These are phyloP conservation scores for Trichoderma cornu-damae DNA, from an alignment of 2,329 filamentous ascomycete genomes.

Conservation along the genomic window DNA sequence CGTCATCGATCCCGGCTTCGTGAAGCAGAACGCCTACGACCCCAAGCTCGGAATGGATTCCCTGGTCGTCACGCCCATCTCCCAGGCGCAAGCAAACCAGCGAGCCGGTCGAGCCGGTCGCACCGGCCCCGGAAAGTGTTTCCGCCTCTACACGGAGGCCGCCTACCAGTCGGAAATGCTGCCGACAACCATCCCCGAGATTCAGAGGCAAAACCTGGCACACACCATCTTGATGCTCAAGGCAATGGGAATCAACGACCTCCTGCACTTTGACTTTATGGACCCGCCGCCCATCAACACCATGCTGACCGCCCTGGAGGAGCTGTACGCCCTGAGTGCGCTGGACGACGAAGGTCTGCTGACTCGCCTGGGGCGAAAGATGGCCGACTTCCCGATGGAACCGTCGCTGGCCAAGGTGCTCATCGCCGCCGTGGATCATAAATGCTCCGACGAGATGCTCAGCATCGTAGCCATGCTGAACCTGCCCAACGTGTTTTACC, in stretches of 20 bases:
- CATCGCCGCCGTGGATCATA: conserved; percentile 78
- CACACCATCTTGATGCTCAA: conserved; percentile 96
- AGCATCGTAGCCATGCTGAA: conserved; percentile 94
- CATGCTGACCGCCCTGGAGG: conserved; percentile 93
- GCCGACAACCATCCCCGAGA: conserved; percentile 91
- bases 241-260: conserved; percentile 97
- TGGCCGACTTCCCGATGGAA: conserved; percentile 99
- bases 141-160: conserved; percentile 89
- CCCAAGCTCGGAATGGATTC: conserved; percentile 98
- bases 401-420: conserved; percentile 85
- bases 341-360: conserved; percentile 93
- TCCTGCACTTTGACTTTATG: conserved; percentile 98
- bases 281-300: conserved; percentile 96
- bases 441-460: conserved; percentile 89
- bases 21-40: conserved; percentile 96
- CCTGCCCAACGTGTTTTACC: conserved; percentile 81
- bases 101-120: conserved; percentile 86
- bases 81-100: conserved; percentile 93
- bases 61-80: conserved; percentile 90
- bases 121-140: conserved; percentile 94
- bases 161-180: conserved; percentile 97
- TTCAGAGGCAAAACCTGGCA: conserved; percentile 88
- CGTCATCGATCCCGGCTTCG: conserved; percentile 93
- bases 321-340: conserved; percentile 85
- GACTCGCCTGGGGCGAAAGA: conserved; percentile 86